Evolutionary conservation across 164 flowering plant genomes (phyloP).

Genomic region (Warburgia ugandensis): DNA sequence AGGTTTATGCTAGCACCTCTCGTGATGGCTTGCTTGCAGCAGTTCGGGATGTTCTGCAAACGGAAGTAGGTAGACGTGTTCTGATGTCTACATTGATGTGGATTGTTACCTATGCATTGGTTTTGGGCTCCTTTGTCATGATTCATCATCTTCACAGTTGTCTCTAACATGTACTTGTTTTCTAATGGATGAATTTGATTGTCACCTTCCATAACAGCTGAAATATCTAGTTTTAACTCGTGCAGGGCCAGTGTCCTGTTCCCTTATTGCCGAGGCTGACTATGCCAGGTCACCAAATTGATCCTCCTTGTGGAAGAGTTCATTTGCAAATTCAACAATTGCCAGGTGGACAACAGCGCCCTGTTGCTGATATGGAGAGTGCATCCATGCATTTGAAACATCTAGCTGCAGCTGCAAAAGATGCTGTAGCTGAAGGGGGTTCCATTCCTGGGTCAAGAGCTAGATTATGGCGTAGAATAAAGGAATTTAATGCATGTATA

Average conservation of each 20-base stretch:
- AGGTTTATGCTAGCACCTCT: slow-evolving; percentile 97
- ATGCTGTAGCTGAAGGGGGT: slow-evolving; percentile 95
- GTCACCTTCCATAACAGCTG: not conserved
- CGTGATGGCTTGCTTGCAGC: slow-evolving; percentile 97
- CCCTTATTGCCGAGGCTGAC: slow-evolving; percentile 89
- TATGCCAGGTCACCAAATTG: slow-evolving; percentile 98
- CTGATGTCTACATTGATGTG: slow-evolving; percentile 17
- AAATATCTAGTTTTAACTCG: not conserved
- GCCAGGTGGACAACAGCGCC: slow-evolving; percentile 34
- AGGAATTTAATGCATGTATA: slow-evolving; percentile 95
- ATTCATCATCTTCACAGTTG: not conserved
- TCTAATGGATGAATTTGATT: not conserved
- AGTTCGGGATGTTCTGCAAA: slow-evolving; percentile 83
- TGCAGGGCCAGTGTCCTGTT: slow-evolving; percentile 80
- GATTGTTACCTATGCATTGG: slow-evolving; percentile 1
- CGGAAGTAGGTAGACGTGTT: slow-evolving; percentile 78
- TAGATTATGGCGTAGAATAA: slow-evolving; percentile 92
- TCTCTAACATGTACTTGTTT: not conserved
- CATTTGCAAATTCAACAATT: slow-evolving; percentile 29
- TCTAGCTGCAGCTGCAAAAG: slow-evolving; percentile 90
- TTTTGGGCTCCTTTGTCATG: not conserved
- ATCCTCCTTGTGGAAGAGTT: slow-evolving; percentile 96
- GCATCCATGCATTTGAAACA: slow-evolving; percentile 90
- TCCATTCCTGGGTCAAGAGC: slow-evolving; percentile 97
- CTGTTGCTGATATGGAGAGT: slow-evolving; percentile 54